These are phyloP conservation scores for Calonectria leucothoes DNA, from an alignment of 2,329 filamentous ascomycete genomes.

Conservation along the genomic window DNA sequence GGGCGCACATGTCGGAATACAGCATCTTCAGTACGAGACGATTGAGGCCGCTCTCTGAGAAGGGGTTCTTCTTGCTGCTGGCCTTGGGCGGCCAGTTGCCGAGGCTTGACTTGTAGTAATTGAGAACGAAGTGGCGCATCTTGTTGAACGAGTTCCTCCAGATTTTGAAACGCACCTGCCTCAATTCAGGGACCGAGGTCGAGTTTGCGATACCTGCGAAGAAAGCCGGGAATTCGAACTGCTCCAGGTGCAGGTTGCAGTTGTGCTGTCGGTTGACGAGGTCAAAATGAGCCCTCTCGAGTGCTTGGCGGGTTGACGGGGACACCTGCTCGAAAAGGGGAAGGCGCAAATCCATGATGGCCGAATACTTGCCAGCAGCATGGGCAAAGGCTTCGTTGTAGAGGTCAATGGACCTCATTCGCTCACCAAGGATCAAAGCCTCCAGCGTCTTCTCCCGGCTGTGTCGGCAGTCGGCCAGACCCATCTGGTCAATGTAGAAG, in stretches of 20 bases:
- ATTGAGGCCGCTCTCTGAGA: slow-evolving; percentile 88
- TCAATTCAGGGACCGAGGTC: slow-evolving; percentile 80
- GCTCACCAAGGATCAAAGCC: slow-evolving; percentile 88
- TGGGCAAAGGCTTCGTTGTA: slow-evolving; percentile 95
- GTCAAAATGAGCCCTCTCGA: slow-evolving; percentile 86
- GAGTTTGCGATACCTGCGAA: slow-evolving; percentile 91
- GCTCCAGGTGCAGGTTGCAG: slow-evolving; percentile 79
- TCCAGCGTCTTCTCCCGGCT: slow-evolving; percentile 92
- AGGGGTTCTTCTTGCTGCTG: slow-evolving; percentile 89
- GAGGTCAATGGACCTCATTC: slow-evolving; percentile 82
- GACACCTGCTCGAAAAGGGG: slow-evolving; percentile 79
- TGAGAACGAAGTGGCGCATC: slow-evolving; percentile 79
- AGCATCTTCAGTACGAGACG: slow-evolving; percentile 83
- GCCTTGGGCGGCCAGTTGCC: slow-evolving; percentile 91
- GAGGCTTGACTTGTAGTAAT: slow-evolving; percentile 71
- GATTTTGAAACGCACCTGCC: slow-evolving; percentile 81
- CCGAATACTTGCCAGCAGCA: slow-evolving; percentile 85
- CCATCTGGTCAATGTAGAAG: slow-evolving; percentile 81
- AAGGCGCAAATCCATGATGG: slow-evolving; percentile 74
- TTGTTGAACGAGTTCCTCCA: slow-evolving; percentile 83
- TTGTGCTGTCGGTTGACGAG: slow-evolving; percentile 78
- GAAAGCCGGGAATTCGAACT: slow-evolving; percentile 91
- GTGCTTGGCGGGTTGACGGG: slow-evolving; percentile 76
- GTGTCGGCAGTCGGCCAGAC: slow-evolving; percentile 80
- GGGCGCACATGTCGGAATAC: slow-evolving; percentile 85